Evolutionary conservation across 179 eudicot species (phyloP).

Genomic region (Silene coronaria): DNA sequence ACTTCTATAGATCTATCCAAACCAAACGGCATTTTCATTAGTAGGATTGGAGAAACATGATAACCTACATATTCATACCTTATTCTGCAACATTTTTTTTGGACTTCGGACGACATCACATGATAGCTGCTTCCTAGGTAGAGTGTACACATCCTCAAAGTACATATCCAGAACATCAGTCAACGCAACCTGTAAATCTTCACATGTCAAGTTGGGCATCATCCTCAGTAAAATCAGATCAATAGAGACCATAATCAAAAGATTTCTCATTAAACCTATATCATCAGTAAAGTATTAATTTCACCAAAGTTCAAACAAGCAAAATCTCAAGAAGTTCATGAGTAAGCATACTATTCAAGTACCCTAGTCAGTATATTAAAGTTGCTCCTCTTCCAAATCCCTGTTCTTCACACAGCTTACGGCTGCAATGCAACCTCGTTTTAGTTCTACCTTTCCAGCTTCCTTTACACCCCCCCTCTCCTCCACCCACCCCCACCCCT

Average conservation of each 20-base stretch:
- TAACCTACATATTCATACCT: conserved; percentile 42
- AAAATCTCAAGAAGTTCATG: background rate
- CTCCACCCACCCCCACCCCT: too few relatives aligned
- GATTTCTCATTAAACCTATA: background rate
- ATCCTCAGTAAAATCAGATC: background rate
- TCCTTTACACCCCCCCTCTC: background rate
- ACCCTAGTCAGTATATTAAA: background rate
- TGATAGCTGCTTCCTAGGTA: conserved; percentile 60
- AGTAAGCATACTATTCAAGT: background rate
- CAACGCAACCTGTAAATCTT: conserved; percentile 62
- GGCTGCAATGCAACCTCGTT: background rate
- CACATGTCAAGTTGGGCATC: conserved; percentile 12
- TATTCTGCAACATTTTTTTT: conserved; percentile 38
- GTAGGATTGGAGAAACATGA: background rate
- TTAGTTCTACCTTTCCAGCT: background rate
- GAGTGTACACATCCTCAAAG: conserved; percentile 72
- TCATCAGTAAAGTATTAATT: background rate
- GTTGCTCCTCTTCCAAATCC: background rate
- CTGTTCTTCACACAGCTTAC: background rate
- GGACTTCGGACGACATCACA: conserved; percentile 38
- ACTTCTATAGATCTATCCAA: background rate
- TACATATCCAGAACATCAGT: conserved; percentile 78
- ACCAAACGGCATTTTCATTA: background rate
- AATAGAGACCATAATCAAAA: background rate
- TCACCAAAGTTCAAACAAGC: background rate